Conservation (phyloP, 2,329 filamentous ascomycete genomes). For the Aureobasidium namibiae region DNA sequence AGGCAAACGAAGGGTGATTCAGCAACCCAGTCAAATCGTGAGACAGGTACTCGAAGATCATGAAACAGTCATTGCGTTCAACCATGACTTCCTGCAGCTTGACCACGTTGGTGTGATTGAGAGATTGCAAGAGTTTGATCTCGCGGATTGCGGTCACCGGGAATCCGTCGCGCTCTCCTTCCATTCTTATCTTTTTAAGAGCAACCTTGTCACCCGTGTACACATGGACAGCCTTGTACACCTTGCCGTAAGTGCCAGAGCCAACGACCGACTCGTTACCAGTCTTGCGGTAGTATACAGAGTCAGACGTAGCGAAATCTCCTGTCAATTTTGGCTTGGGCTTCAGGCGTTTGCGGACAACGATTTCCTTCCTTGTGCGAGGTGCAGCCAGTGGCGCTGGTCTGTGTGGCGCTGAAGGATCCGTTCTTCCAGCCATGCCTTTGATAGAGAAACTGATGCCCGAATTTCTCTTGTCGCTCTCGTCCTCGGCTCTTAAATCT, state of each 20-base stretch:
- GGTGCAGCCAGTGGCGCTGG: slow-evolving; percentile 20
- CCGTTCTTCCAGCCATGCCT: slow-evolving; percentile 33
- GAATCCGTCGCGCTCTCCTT: slow-evolving; percentile 83
- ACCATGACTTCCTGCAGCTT: slow-evolving; percentile 91
- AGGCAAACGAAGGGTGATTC: slow-evolving; percentile 85
- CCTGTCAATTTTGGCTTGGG: slow-evolving; percentile 60
- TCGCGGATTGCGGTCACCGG: slow-evolving; percentile 86
- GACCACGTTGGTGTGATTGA: slow-evolving; percentile 76
- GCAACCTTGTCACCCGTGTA: slow-evolving; percentile 79
- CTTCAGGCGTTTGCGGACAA: slow-evolving; percentile 63
- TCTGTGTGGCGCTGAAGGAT: slow-evolving; percentile 27
- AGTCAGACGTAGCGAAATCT: slow-evolving; percentile 71
- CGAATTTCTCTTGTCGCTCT: slow-evolving; percentile 31
- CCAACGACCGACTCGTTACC: slow-evolving; percentile 97
- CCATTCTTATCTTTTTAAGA: slow-evolving; percentile 87
- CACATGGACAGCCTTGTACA: slow-evolving; percentile 90
- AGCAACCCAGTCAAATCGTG: slow-evolving; percentile 92
- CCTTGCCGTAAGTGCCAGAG: slow-evolving; percentile 91
- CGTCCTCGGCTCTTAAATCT: slow-evolving; percentile 58
- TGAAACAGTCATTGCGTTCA: slow-evolving; percentile 96
- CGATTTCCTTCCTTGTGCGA: slow-evolving; percentile 41
- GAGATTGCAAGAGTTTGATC: slow-evolving; percentile 82
- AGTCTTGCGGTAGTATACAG: slow-evolving; percentile 88
- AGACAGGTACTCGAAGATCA: slow-evolving; percentile 98
- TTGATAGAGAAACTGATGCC: slow-evolving; percentile 96